Base-by-base conservation (phyloP, 768 basidiomycete species). In the Sutorius australiensis region DNA sequence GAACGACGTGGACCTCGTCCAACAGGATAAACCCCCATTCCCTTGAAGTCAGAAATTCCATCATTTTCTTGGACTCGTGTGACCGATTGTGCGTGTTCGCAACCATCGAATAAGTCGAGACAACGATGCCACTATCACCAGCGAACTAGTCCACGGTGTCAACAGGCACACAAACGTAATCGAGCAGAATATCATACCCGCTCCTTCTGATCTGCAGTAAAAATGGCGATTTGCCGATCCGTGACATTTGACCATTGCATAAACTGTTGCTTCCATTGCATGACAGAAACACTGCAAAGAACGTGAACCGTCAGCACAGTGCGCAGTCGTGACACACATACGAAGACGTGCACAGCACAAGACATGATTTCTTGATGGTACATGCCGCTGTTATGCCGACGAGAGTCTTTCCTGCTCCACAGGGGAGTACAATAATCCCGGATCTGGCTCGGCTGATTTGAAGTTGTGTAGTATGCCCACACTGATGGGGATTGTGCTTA, bases 381-480 rank as follows among this genome's bases (percentile, higher is more conserved):
- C 95, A 98, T 16, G 97, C 97, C 11, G 97, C 97, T 3, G 95
- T 98, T 65, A 99, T 98, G n/a, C 97, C 97, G 10, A 99, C 97
- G 5, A 99, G 80, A 12, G 97, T 99, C 76, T 99, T 99, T 31
- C 97, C 97, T 39, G 97, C 97, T 48, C 97, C 97, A 67, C 97
- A 99, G 31, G 97, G 97, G 19, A 99, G 77, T 2, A 99, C 97
- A 57, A 99, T 98, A 62, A 99, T 98, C 3, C 97, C 97, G 40
- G 93, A 97, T 50, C 97, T 83, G 42, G 97, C 97, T 67, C 97
- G 95, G 46, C 95, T 95, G 53, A 59, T 61, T 50, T 17, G 11
- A 55, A 54, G 58, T 8, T 55, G 56, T 32, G 21, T 17, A 27
- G 45, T 31, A 21, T 46, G 10, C 36, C 8, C 13, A 5, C 30